Evolutionary conservation across 2,329 filamentous ascomycete species (phyloP).

Genomic region (Ceratocystis lukuohia): DNA sequence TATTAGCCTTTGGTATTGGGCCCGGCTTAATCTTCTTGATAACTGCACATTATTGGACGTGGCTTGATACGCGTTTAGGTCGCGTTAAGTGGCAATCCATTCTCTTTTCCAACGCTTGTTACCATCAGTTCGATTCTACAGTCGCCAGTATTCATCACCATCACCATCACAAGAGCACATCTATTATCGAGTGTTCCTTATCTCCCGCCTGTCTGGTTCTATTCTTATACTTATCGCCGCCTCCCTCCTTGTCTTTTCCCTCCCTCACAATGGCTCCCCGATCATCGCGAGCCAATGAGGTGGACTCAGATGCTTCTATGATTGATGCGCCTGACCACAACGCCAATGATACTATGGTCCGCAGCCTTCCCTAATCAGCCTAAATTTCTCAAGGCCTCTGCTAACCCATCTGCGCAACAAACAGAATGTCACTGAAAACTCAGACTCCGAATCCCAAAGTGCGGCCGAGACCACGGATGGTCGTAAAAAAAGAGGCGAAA

Average conservation of each 20-base stretch:
- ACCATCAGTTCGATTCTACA: neutral
- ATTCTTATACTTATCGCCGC: neutral
- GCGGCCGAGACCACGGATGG: conserved; percentile 60
- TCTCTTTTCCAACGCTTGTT: conserved; percentile 7
- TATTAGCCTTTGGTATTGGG: neutral
- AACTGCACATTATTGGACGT: neutral
- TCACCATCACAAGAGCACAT: neutral
- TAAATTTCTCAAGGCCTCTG: neutral
- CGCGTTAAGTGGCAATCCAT: conserved; percentile 15
- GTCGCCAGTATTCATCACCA: neutral
- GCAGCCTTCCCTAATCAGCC: neutral
- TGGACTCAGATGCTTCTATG: conserved; percentile 50
- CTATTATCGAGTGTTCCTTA: neutral
- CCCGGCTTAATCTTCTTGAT: neutral
- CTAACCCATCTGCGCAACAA: neutral
- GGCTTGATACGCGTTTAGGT: conserved; percentile 8
- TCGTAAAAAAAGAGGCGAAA: conserved; percentile 75
- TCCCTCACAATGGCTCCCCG: conserved; percentile 38
- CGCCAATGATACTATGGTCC: conserved; percentile 21
- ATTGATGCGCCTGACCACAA: conserved; percentile 41
- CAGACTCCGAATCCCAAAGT: conserved; percentile 69
- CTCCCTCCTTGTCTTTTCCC: neutral
- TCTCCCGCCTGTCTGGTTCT: too few relatives aligned
- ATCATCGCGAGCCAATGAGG: conserved; percentile 39
- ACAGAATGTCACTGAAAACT: conserved; percentile 50